Evolutionary conservation across 805 yeast genomes (phyloP).

Genomic region (Metschnikowia bowlesiae): DNA sequence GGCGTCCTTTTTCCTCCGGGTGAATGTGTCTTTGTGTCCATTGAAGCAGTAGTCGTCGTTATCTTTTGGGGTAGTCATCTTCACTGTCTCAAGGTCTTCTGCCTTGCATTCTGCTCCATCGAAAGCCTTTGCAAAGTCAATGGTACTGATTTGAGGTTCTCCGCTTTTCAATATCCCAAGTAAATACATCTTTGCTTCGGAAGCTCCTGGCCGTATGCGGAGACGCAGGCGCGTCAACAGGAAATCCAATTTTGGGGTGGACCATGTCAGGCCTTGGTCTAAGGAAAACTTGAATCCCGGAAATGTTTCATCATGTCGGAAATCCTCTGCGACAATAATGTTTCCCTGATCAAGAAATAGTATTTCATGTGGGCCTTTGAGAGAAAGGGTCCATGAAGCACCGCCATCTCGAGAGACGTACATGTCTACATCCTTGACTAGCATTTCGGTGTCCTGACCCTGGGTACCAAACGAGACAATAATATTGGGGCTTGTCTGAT

Average conservation of each 20-base stretch:
- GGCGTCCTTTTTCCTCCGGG: conserved; percentile 60
- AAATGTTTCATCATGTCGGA: neutral
- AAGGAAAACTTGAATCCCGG: conserved; percentile 44
- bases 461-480: conserved; percentile 29
- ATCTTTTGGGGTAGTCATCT: conserved; percentile 41
- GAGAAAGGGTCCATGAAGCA: conserved; percentile 55
- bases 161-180: conserved; percentile 33
- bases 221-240: conserved; percentile 47
- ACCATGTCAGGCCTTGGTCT: conserved; percentile 74
- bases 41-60: conserved; percentile 49
- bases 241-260: conserved; percentile 48
- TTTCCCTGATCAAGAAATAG: conserved; percentile 79
- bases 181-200: conserved; percentile 55
- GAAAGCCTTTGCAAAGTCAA: conserved; percentile 60
- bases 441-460: conserved; percentile 22
- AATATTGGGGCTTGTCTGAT: conserved; percentile 45
- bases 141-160: conserved; percentile 23
- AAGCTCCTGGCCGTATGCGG: conserved; percentile 29
- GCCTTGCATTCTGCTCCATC: conserved; percentile 40
- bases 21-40: conserved; percentile 64
- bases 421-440: conserved; percentile 32
- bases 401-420: conserved; percentile 78
- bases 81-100: conserved; percentile 63
- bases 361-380: conserved; percentile 49
- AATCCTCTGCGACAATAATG: conserved; percentile 38